Percentiles rank a stretch among this genome's conserved stretches.
Evolutionary conservation across 805 yeast species (phyloP).

Genomic region (Barnettozyma populi): DNA sequence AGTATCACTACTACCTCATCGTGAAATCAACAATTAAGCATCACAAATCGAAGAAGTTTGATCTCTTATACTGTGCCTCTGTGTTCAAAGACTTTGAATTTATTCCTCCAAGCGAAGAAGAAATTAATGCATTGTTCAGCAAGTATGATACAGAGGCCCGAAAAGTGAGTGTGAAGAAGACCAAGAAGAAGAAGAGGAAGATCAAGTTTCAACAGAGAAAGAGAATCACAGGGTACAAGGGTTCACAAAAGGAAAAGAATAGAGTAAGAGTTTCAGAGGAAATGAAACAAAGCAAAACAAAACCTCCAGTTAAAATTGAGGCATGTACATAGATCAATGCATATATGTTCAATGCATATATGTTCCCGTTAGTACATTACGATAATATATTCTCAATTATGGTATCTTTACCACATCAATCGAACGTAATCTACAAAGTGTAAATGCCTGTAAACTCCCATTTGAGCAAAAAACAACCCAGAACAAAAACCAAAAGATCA

Average conservation of each 20-base stretch:
- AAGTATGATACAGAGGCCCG: neutral
- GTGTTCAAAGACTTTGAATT: conserved; percentile 5
- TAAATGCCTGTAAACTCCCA: neutral
- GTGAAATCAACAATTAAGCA: conserved; percentile 1
- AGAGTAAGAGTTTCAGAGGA: neutral
- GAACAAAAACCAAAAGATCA: neutral
- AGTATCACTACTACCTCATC: conserved; percentile 2
- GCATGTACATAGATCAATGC: neutral
- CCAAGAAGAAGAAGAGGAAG: too few relatives aligned
- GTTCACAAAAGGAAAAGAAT: neutral
- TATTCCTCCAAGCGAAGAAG: neutral
- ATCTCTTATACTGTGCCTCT: neutral
- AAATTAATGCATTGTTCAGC: neutral
- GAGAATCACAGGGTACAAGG: neutral
- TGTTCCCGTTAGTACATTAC: too few relatives aligned
- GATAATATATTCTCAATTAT: too few relatives aligned
- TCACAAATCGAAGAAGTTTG: neutral
- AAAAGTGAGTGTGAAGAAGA: neutral
- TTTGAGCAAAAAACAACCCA: neutral
- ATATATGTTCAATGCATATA: neutral
- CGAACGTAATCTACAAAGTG: neutral
- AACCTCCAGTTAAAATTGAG: neutral
- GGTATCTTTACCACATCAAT: too few relatives aligned
- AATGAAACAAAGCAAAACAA: neutral
- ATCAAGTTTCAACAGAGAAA: neutral